A percentile compares a stretch with the other conserved stretches of the same genome.
These are phyloP conservation scores for Seiridium unicorne DNA, from an alignment of 2,329 filamentous ascomycete genomes.

Conservation along the genomic window DNA sequence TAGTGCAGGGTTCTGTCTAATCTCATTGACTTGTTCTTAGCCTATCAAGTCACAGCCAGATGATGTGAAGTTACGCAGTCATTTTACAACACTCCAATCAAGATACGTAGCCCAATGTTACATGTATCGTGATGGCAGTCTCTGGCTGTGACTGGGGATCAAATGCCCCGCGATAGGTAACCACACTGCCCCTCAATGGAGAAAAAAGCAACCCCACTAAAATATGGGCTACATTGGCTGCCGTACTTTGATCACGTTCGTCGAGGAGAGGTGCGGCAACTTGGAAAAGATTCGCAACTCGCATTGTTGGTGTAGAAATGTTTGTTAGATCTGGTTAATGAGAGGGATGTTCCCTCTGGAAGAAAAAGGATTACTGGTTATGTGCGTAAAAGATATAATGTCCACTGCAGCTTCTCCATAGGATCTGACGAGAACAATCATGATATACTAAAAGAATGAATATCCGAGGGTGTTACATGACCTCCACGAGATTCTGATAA, in stretches of 20 bases:
- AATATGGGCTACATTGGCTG: too few relatives aligned
- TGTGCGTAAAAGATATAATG: constrained; percentile 66
- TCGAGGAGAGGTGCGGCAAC: constrained; percentile 84
- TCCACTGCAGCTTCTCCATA: constrained; percentile 31
- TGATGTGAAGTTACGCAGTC: too few relatives aligned
- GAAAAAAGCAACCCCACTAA: not conserved
- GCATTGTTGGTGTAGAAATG: constrained; percentile 81
- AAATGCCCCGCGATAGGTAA: not conserved
- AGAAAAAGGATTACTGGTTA: constrained; percentile 85
- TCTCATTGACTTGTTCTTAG: too few relatives aligned
- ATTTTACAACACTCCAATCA: too few relatives aligned
- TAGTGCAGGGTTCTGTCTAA: too few relatives aligned
- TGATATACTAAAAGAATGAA: constrained; percentile 72
- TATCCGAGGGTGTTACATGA: constrained; percentile 72
- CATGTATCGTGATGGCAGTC: too few relatives aligned
- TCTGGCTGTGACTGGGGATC: not conserved
- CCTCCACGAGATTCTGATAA: constrained; percentile 89
- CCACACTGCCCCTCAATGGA: not conserved
- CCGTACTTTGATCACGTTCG: constrained; percentile 62
- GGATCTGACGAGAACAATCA: constrained; percentile 69
- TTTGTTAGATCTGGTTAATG: constrained; percentile 68
- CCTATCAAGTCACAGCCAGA: too few relatives aligned
- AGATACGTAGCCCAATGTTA: too few relatives aligned
- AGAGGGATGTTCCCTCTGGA: constrained; percentile 74
- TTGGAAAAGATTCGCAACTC: constrained; percentile 90